phyloP scores from a whole-genome alignment of 106 monocot genomes.

The Vanilla planifolia region DNA sequence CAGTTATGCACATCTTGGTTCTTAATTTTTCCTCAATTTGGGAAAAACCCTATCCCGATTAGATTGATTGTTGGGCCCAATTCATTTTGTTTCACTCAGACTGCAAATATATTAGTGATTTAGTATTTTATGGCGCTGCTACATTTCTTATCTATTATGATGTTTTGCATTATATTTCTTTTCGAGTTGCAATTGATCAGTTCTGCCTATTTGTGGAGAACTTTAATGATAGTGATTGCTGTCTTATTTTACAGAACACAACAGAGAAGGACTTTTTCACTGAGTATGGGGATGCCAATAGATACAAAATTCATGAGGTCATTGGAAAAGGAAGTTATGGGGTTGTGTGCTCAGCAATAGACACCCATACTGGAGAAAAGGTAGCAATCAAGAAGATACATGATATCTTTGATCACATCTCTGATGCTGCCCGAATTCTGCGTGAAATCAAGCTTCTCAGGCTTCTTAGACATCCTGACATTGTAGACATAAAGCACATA shows the following conservation, averaged over 20 bases:
- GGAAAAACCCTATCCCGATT: background rate
- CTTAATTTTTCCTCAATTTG: background rate
- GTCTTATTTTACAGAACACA: constrained; percentile 19
- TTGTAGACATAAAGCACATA: constrained; percentile 55
- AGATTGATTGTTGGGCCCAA: background rate
- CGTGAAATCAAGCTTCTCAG: constrained; percentile 53
- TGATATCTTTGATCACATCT: constrained; percentile 55
- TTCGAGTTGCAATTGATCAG: background rate
- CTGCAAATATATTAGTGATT: no score
- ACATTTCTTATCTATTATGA: background rate
- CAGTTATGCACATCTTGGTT: background rate
- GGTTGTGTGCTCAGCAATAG: constrained; percentile 40
- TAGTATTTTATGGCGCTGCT: constrained; percentile 3
- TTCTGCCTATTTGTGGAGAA: background rate
- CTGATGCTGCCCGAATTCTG: constrained; percentile 51
- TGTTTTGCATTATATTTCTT: background rate
- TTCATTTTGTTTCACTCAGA: background rate
- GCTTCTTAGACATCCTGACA: constrained; percentile 52
- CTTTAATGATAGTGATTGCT: background rate
- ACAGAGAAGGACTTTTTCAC: constrained; percentile 42
- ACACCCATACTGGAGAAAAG: constrained; percentile 42
- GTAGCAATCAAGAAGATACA: constrained; percentile 59
- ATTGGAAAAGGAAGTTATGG: constrained; percentile 60
- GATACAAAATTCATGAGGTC: constrained; percentile 50
- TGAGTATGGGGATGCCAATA: constrained; percentile 42